Percentiles rank a stretch among this genome's conserved stretches.
Evolutionary conservation across 2,329 filamentous ascomycete species (phyloP).

Genomic region (Thermoascus crustaceus): DNA sequence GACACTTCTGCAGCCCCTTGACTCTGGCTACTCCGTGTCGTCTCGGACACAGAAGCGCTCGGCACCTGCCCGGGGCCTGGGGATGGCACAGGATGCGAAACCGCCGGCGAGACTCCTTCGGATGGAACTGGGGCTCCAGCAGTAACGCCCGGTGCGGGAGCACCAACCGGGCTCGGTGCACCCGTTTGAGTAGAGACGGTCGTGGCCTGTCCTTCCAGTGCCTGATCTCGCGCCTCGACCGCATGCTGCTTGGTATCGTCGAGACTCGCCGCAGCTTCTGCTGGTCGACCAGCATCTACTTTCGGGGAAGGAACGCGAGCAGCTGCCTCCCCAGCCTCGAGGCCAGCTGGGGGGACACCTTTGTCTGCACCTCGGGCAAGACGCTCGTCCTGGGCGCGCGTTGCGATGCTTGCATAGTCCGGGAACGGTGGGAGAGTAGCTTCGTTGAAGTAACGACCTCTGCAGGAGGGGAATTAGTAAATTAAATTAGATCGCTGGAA

Average conservation of each 20-base stretch:
- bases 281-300: background rate
- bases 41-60: slow-evolving; percentile 14
- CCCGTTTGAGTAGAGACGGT: slow-evolving; percentile 19
- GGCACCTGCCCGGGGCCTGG: slow-evolving; percentile 30
- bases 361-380: slow-evolving; percentile 28
- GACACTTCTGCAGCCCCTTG: slow-evolving; percentile 15
- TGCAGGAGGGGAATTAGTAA: slow-evolving; percentile 24
- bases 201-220: slow-evolving; percentile 2
- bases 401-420: slow-evolving; percentile 20
- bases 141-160: slow-evolving; percentile 8
- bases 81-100: slow-evolving; percentile 44
- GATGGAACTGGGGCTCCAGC: slow-evolving; percentile 9
- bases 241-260: too few species aligned
- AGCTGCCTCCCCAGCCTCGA: slow-evolving; percentile 14
- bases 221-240: slow-evolving; percentile 2
- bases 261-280: slow-evolving; percentile 2
- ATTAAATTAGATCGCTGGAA: slow-evolving; percentile 3
- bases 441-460: slow-evolving; percentile 51
- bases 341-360: slow-evolving; percentile 22
- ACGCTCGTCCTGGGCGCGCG: slow-evolving; percentile 20
- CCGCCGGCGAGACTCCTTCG: slow-evolving; percentile 9
- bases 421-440: slow-evolving; percentile 41
- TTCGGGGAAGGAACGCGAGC: background rate
- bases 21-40: slow-evolving; percentile 16
- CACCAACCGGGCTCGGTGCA: background rate